Percentiles rank a stretch among this genome's conserved stretches.
Evolutionary conservation across 1,284 basidiomycete genomes (phyloP).

Genomic region (Tilletiopsis washingtonensis): DNA sequence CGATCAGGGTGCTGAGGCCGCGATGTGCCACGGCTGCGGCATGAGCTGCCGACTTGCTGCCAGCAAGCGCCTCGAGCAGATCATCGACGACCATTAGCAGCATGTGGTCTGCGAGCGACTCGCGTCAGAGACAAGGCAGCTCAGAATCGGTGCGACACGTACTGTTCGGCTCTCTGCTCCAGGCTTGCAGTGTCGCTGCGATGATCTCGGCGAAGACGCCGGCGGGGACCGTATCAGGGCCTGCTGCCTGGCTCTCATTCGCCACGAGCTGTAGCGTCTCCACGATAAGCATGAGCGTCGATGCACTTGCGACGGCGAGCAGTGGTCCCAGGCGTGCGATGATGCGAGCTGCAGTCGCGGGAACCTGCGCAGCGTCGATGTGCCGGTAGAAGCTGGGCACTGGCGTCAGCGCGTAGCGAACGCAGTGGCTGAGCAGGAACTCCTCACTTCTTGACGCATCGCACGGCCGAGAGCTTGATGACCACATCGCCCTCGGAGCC

Average conservation of each 20-base stretch:
- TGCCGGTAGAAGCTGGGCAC: constrained; percentile 51
- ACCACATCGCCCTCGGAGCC: constrained; percentile 60
- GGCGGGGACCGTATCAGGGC: not conserved
- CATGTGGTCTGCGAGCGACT: constrained; percentile 64
- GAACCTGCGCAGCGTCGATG: constrained; percentile 53
- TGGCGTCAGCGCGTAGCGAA: too few relatives aligned
- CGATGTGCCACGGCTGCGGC: not conserved
- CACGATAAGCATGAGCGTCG: constrained; percentile 80
- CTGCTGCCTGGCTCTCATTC: constrained; percentile 56
- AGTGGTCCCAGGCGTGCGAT: constrained; percentile 78
- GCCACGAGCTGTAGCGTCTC: constrained; percentile 74
- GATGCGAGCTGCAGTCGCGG: constrained; percentile 64
- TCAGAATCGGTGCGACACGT: not conserved
- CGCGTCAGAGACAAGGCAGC: not conserved
- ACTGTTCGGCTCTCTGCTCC: constrained; percentile 50
- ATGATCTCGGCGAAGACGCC: constrained; percentile 26
- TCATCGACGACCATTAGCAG: constrained; percentile 78
- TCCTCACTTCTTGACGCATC: constrained; percentile 39
- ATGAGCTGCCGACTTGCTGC: constrained; percentile 45
- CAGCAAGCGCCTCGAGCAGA: constrained; percentile 60
- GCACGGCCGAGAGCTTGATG: constrained; percentile 83
- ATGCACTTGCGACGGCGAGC: constrained; percentile 68
- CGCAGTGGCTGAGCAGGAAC: too few relatives aligned
- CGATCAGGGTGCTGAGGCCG: too few relatives aligned
- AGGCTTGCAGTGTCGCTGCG: constrained; percentile 58